Evolutionary conservation across 768 basidiomycete species (phyloP).

Genomic region (Candolleomyces aberdarensis): DNA sequence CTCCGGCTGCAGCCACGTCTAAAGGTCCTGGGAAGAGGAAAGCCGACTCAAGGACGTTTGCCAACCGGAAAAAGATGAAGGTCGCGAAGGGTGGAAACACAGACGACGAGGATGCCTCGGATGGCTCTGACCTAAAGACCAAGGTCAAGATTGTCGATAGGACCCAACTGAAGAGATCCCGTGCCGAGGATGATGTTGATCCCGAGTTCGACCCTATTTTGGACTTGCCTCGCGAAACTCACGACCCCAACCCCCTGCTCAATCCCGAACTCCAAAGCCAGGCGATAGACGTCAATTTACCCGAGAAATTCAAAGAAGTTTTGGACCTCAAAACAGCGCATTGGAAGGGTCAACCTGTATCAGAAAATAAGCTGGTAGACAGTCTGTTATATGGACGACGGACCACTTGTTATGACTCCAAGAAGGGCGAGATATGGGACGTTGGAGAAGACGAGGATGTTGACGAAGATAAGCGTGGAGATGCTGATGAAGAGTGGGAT

Average conservation of each 20-base stretch:
- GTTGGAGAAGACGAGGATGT: conserved; percentile 49
- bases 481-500: conserved; percentile 71
- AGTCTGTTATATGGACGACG: conserved; percentile 59
- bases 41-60: conserved; percentile 29
- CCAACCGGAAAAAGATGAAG: conserved; percentile 50
- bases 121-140: conserved; percentile 22
- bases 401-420: conserved; percentile 54
- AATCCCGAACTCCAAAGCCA: conserved; percentile 22
- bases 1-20: conserved; percentile 33
- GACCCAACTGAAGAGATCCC: conserved; percentile 13
- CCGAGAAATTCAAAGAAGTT: conserved; percentile 62
- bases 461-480: conserved; percentile 25
- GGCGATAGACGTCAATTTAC: conserved; percentile 54
- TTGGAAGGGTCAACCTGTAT: conserved; percentile 34
- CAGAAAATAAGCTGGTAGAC: conserved; percentile 56
- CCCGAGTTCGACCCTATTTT: conserved; percentile 34
- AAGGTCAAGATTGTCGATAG: conserved; percentile 35
- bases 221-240: conserved; percentile 27
- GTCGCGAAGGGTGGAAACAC: conserved; percentile 25
- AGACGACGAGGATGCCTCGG: conserved; percentile 24
- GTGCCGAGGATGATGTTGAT: conserved; percentile 27
- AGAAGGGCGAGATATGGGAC: conserved; percentile 71
- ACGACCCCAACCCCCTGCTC: conserved; percentile 19
- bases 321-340: conserved; percentile 56
- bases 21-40: conserved; percentile 31